Base-by-base conservation (phyloP, 2,329 filamentous ascomycete species). In the Curvularia eragrostidis region DNA sequence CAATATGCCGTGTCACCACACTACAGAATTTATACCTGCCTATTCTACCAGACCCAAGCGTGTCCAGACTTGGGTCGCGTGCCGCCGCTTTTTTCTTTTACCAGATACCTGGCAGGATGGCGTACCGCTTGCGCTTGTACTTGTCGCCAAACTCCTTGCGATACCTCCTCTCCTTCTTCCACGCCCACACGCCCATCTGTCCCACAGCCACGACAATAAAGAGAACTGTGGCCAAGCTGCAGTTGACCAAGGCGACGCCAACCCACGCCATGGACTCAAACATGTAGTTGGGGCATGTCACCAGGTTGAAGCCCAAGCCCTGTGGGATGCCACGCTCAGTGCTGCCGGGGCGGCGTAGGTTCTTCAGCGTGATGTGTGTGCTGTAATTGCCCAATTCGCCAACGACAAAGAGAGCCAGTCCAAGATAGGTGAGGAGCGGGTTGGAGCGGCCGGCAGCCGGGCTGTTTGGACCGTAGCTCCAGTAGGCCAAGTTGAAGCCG, bases 221-320 rank as follows among this genome's bases (percentile, higher is more conserved):
- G 19, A 96, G 67, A 15, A 87, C 81, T 0, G 95, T 91, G 49
- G 88, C 85, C 82, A 90, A 89, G 79, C 89, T 93, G 70, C 91
- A 89, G 68, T 88, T 93, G 52, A 94, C 85, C 42, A 96, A 75
- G 66, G 90, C 89, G 54, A 98, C 83, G 24, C 93, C 93, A 28
- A 91, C 68, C 95, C 95, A 99, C 0, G 93, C 87, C 36, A 96
- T 77, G 6, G 91, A 84, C 75, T 99, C 95, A 68, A 96, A 98
- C 82, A 96, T 87, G 82, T 99, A 99, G 81, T 99, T 99, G 41
- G 95, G 95, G 81, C 93, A 96, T 12, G 95, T 99, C 51, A 99
- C 94, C 34, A 91, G 79, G 63, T 82, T 83, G 78, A 97, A 98
- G 28, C 93, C 91, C 57, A 94, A 87, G 24, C 95, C 95, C 56